Conservation (phyloP, 768 basidiomycete species). For the Phylloporus sp. region DNA sequence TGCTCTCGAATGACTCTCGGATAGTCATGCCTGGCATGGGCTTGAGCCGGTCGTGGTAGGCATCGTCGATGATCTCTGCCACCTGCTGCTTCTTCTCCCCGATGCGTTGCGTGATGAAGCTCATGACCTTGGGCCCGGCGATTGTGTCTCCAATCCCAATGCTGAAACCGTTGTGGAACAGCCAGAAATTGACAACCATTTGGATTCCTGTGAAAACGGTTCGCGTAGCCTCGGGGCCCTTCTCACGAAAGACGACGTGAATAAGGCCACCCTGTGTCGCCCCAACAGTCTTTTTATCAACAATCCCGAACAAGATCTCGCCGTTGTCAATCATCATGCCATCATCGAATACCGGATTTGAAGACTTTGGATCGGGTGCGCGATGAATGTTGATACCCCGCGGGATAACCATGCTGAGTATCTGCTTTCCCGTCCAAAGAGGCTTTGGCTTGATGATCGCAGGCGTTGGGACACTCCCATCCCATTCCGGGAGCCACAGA, state of each 20-base stretch:
- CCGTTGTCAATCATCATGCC: conserved; percentile 97
- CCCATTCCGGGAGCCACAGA: conserved; percentile 98
- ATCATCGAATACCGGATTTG: conserved; percentile 84
- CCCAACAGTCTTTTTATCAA: conserved; percentile 99
- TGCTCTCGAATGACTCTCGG: conserved; percentile 95
- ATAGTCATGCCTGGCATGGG: conserved; percentile 97
- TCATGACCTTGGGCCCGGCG: conserved; percentile 87
- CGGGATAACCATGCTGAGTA: conserved; percentile 87
- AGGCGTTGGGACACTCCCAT: conserved; percentile 87
- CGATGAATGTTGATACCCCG: conserved; percentile 92
- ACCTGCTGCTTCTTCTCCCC: conserved; percentile 78
- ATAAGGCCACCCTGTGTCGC: conserved; percentile 91
- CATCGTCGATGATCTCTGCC: conserved; percentile 72
- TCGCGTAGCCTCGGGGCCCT: conserved; percentile 88
- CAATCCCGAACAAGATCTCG: conserved; percentile 90
- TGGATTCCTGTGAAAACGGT: conserved; percentile 92
- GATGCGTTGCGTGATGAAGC: conserved; percentile 78
- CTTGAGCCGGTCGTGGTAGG: conserved; percentile 83
- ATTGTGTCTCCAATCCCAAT: conserved; percentile 99
- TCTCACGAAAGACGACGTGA: conserved; percentile 96
- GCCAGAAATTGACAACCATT: conserved; percentile 96
- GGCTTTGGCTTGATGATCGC: conserved; percentile 96
- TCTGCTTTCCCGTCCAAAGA: conserved; percentile 97
- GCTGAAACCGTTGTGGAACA: conserved; percentile 98
- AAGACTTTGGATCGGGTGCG: conserved; percentile 71